Evolutionary conservation across 2,329 filamentous ascomycete genomes (phyloP).

Genomic region (Fusarium sp.): DNA sequence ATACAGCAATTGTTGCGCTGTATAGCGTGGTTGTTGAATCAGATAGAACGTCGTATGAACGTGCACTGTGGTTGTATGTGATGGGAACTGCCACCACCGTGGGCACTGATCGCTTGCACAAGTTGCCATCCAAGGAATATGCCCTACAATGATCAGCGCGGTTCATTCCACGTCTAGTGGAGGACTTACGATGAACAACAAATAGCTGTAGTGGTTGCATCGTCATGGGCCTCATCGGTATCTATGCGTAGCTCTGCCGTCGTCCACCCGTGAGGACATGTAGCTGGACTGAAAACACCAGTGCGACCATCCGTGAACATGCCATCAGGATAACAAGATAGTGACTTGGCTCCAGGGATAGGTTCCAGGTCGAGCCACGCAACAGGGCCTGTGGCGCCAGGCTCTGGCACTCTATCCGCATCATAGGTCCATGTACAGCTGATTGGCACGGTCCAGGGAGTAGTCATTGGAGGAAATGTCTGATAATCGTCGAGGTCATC

Average conservation of each 20-base stretch:
- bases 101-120: constrained; percentile 49
- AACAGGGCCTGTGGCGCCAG: constrained; percentile 43
- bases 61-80: constrained; percentile 48
- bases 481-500: constrained; percentile 34
- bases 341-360: constrained; percentile 47
- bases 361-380: constrained; percentile 52
- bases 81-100: constrained; percentile 51
- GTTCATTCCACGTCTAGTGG: not conserved
- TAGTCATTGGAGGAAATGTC: constrained; percentile 50
- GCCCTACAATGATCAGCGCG: constrained; percentile 43
- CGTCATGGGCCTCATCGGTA: constrained; percentile 40
- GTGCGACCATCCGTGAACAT: constrained; percentile 51
- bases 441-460: constrained; percentile 48
- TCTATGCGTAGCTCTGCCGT: constrained; percentile 48
- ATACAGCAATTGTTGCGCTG: constrained; percentile 50
- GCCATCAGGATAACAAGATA: constrained; percentile 53
- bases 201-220: constrained; percentile 51
- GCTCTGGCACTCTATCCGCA: constrained; percentile 38
- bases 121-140: constrained; percentile 47
- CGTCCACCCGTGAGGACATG: constrained; percentile 53
- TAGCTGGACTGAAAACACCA: constrained; percentile 52
- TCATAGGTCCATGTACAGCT: constrained; percentile 53
- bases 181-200: constrained; percentile 53
- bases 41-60: constrained; percentile 48
- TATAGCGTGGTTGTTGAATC: constrained; percentile 50